These are phyloP conservation scores for Diddensiella santjacobensis DNA, from an alignment of 805 yeast species.

Conservation along the genomic window DNA sequence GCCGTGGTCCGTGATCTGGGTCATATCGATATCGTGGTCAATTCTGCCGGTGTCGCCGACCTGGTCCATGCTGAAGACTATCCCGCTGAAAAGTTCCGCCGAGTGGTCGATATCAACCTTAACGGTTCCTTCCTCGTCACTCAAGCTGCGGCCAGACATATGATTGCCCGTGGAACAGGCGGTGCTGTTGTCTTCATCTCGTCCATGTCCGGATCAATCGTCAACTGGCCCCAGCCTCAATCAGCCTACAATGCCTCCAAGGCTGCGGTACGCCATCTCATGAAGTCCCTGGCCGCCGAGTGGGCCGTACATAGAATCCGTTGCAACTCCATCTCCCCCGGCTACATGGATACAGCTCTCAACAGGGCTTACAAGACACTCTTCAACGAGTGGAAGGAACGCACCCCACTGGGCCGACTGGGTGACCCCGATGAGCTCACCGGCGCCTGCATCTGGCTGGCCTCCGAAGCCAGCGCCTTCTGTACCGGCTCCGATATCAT, in stretches of 20 bases:
- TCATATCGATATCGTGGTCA: conserved; percentile 52
- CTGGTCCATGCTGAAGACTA: conserved; percentile 67
- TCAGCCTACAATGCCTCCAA: conserved; percentile 67
- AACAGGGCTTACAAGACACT: conserved; percentile 54
- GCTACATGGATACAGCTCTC: conserved; percentile 67
- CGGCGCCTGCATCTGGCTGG: conserved; percentile 61
- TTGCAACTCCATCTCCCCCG: conserved; percentile 65
- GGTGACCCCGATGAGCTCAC: conserved; percentile 70
- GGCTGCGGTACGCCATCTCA: conserved; percentile 67
- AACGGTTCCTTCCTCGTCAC: conserved; percentile 64
- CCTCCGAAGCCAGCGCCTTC: conserved; percentile 53
- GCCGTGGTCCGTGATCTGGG: conserved; percentile 53
- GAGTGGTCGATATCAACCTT: conserved; percentile 60
- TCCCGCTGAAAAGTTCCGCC: conserved; percentile 60
- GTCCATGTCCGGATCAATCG: conserved; percentile 68
- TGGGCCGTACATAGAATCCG: conserved; percentile 68
- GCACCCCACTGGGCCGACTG: conserved; percentile 64
- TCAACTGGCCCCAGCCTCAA: conserved; percentile 71
- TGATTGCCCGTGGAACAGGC: conserved; percentile 51
- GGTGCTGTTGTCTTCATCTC: conserved; percentile 64
- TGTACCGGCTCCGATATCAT: conserved; percentile 65
- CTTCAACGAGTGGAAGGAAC: conserved; percentile 55
- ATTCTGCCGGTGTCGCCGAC: conserved; percentile 67
- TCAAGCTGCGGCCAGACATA: conserved; percentile 63
- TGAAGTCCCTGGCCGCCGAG: conserved; percentile 65